Evolutionary conservation across 2,329 filamentous ascomycete genomes (phyloP), one percentile per base, ranked within the genome.

Genomic region (Ceratocystiopsis minuta): DNA sequence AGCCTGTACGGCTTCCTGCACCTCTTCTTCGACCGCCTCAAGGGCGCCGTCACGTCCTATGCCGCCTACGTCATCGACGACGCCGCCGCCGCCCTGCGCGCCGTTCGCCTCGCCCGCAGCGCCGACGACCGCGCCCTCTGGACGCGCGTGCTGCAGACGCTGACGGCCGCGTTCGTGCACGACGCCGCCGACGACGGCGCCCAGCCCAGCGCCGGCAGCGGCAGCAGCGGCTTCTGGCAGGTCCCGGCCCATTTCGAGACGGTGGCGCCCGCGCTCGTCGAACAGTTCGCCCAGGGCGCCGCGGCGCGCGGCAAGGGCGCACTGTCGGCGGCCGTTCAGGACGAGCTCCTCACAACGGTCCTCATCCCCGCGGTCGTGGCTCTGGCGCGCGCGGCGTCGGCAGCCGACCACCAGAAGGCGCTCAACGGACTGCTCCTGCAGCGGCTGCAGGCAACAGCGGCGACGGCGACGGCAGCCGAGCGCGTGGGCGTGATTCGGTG

Each of bases 21-120:
- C 34, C 63, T 70, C 14, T 87, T 96, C 60, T 94, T 94, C 53
- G 75, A 78, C 45, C 80, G 75, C 49, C 77, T 96, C 47, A 90
- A 90, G 69, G 90, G 85, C 9, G 88, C 96, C 44, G 86, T 96
- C 45, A 96, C 90, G 11, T 80, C 78, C 59, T 98, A 98, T 57
- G 79, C 84, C 2, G 80, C 78, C 46, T 93, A 93, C 55, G 64
- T 94, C 24, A 60, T 94, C 45, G 85, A 93, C 35, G 78, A 77
- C 49, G 75, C 78, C 0, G 75, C 80, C 24, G 67, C 71, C 37
- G 65, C 81, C 16, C 68, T 93, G 34, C 60, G 53, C 40, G 57
- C 53, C 3, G 52, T 61, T 10, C 60, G 68, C 50, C 53, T 57
- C 6, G 60, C 60, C 45, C 61, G 66, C 43, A 62, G 65, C 15